These are phyloP conservation scores for Ophiostoma sp. DNA, from an alignment of 2,329 filamentous ascomycete species.

Conservation along the genomic window DNA sequence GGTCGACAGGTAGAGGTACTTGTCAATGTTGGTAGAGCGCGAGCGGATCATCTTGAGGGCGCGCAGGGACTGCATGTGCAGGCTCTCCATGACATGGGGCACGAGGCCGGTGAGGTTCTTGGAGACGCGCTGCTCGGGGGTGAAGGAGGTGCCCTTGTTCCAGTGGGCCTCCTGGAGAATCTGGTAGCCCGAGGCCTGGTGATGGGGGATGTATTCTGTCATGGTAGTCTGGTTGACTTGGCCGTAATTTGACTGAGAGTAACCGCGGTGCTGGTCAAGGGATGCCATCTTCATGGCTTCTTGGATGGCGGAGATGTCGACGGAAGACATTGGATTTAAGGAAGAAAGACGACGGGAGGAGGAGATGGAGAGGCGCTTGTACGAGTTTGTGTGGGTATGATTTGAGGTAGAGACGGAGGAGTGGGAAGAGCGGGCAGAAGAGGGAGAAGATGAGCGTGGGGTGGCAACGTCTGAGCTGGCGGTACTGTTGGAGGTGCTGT, in stretches of 20 bases:
- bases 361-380: slow-evolving; percentile 44
- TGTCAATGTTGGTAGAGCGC: slow-evolving; percentile 67
- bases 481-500: slow-evolving; percentile 37
- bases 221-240: slow-evolving; percentile 50
- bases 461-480: slow-evolving; percentile 48
- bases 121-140: slow-evolving; percentile 56
- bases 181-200: slow-evolving; percentile 55
- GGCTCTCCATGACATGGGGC: slow-evolving; percentile 58
- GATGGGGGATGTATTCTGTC: slow-evolving; percentile 51
- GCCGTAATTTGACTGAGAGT: slow-evolving; percentile 51
- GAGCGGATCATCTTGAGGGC: slow-evolving; percentile 70
- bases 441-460: slow-evolving; percentile 50
- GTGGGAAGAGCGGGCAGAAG: slow-evolving; percentile 46
- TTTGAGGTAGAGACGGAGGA: slow-evolving; percentile 31
- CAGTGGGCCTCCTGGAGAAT: slow-evolving; percentile 57
- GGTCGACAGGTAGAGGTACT: slow-evolving; percentile 74
- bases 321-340: slow-evolving; percentile 51
- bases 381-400: slow-evolving; percentile 38
- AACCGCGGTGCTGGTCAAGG: slow-evolving; percentile 57
- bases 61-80: slow-evolving; percentile 56
- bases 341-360: slow-evolving; percentile 47
- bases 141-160: slow-evolving; percentile 64
- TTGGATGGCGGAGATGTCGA: slow-evolving; percentile 54
- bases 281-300: slow-evolving; percentile 56
- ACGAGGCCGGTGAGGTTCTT: slow-evolving; percentile 63